phyloP scores from a whole-genome alignment of 73 alveolate species.

The Paramecium tetraurelia region DNA sequence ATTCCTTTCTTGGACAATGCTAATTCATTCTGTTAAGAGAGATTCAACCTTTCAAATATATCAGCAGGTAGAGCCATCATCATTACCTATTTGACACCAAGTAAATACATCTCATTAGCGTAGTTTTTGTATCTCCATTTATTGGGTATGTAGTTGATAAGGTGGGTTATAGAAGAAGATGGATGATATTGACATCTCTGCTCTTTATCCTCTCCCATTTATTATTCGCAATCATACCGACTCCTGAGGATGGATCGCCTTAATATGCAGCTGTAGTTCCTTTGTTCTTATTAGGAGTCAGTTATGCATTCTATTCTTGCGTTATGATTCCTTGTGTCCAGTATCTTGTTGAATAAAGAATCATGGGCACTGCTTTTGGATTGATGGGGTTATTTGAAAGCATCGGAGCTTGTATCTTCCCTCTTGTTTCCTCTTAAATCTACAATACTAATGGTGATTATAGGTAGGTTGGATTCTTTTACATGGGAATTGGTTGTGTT shows the following conservation, averaged over 20 bases:
- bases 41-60: background rate
- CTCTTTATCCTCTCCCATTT: slow-evolving; percentile 28
- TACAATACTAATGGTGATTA: background rate
- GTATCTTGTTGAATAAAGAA: slow-evolving; percentile 29
- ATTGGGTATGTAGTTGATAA: background rate
- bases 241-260: slow-evolving; percentile 31
- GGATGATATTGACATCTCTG: slow-evolving; percentile 38
- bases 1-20: slow-evolving; percentile 38
- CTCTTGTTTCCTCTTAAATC: background rate
- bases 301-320: slow-evolving; percentile 42
- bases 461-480: slow-evolving; percentile 25
- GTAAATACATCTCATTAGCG: background rate
- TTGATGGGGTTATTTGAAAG: slow-evolving; percentile 23
- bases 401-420: background rate
- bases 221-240: slow-evolving; percentile 27
- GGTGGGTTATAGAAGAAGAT: slow-evolving; percentile 35
- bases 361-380: slow-evolving; percentile 53
- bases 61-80: slow-evolving; percentile 38
- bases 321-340: slow-evolving; percentile 34
- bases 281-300: slow-evolving; percentile 5
- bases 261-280: slow-evolving; percentile 40
- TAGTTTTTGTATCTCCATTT: slow-evolving; percentile 29
- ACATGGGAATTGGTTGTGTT: slow-evolving; percentile 36
- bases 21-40: slow-evolving; percentile 7
- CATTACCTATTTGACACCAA: slow-evolving; percentile 29